A percentile compares a stretch with the other conserved stretches of the same genome.
Evolutionary conservation across 371 early-diverging fungal species (phyloP).

Genomic region (Mortierella sp.): DNA sequence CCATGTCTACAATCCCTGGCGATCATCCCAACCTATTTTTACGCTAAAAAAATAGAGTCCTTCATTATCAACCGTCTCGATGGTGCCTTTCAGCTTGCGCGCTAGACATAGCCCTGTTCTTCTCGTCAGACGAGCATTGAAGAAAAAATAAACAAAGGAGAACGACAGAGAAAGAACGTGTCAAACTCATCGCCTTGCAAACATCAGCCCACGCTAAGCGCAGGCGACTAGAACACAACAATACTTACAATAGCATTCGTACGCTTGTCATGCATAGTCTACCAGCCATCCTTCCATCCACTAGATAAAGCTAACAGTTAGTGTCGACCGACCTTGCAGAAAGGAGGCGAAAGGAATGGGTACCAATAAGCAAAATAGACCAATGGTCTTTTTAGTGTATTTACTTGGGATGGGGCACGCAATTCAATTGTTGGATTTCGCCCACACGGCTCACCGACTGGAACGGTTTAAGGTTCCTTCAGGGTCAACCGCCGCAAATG

Average conservation of each 20-base stretch:
- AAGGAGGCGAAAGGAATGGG: background rate
- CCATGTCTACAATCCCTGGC: background rate
- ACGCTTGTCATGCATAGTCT: background rate
- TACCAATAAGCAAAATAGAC: background rate
- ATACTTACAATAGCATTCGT: background rate
- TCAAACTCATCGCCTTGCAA: background rate
- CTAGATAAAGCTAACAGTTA: background rate
- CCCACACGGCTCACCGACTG: background rate
- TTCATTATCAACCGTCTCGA: background rate
- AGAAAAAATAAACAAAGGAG: background rate
- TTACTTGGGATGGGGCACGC: background rate
- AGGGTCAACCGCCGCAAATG: background rate
- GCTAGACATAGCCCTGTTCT: background rate
- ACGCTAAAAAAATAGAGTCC: background rate
- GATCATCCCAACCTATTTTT: background rate
- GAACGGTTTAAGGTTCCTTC: constrained; percentile 1
- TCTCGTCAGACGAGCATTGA: background rate
- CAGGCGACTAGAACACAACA: background rate
- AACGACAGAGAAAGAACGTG: background rate
- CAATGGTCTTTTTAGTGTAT: background rate
- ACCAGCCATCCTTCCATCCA: background rate
- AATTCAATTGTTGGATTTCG: background rate
- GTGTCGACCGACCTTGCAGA: background rate
- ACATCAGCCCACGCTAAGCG: background rate
- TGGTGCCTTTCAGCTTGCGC: background rate